phyloP scores from a whole-genome alignment of 2,329 filamentous ascomycete genomes.

The Pleoardoris graminearum region DNA sequence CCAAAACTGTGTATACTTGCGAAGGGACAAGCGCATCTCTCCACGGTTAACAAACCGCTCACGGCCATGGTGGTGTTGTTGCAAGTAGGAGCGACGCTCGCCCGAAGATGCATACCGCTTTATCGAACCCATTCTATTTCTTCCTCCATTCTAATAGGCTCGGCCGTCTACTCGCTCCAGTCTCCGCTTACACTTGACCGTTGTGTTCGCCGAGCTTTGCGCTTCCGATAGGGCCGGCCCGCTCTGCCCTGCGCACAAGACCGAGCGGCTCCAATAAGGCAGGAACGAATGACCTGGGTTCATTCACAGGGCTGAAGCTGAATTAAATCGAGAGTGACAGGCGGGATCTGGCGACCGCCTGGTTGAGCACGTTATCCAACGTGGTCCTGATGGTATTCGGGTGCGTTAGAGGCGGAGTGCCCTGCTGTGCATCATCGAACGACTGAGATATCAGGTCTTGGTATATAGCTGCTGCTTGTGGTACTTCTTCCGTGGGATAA shows the following conservation, averaged over 20 bases:
- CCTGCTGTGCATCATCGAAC: slow-evolving; percentile 1
- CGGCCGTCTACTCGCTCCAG: not conserved
- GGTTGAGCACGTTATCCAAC: slow-evolving; percentile 6
- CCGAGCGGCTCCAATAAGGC: no score
- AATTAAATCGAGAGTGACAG: not conserved
- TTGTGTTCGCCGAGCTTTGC: not conserved
- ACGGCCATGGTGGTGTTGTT: not conserved
- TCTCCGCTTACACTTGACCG: not conserved
- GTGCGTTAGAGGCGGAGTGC: slow-evolving; percentile 31
- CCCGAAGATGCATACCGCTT: not conserved
- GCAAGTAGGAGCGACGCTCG: not conserved
- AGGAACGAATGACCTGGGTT: no score
- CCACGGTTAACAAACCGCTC: not conserved
- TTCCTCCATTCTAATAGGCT: not conserved
- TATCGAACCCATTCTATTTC: not conserved
- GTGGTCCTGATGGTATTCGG: slow-evolving; percentile 30
- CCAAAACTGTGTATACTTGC: slow-evolving; percentile 3
- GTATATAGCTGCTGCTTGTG: slow-evolving; percentile 14
- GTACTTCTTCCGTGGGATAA: slow-evolving; percentile 10
- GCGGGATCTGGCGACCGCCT: not conserved
- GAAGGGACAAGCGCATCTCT: not conserved
- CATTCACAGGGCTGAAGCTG: slow-evolving; percentile 14
- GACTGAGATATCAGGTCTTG: not conserved
- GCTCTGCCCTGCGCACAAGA: no score
- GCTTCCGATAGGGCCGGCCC: not conserved